Conservation (phyloP, 306 rosid genomes). For the Cicer yamashitae region DNA sequence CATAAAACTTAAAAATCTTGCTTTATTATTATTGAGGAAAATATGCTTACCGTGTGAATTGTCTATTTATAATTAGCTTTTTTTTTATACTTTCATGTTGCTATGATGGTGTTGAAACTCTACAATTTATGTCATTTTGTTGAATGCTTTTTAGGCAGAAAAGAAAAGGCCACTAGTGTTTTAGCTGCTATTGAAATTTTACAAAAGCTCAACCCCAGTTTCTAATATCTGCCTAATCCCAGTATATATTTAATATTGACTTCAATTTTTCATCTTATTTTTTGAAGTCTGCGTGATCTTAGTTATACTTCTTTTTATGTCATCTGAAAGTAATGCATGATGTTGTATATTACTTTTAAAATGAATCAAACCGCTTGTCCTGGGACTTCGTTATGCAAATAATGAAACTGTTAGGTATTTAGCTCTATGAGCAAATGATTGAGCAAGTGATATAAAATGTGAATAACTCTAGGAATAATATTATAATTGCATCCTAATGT, state of each 20-base stretch:
- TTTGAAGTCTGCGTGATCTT: not conserved
- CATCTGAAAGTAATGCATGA: slow-evolving; percentile 1
- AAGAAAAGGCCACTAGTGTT: not conserved
- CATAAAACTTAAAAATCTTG: not conserved
- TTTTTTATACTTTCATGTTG: slow-evolving; percentile 15
- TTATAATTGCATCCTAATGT: not conserved
- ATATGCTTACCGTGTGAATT: slow-evolving; percentile 10
- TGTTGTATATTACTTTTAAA: slow-evolving; percentile 14
- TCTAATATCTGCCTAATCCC: not conserved
- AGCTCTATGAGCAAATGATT: slow-evolving; percentile 5
- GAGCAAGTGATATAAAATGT: not conserved
- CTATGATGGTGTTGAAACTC: slow-evolving; percentile 17
- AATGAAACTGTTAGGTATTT: not conserved
- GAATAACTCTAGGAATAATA: slow-evolving; percentile 14
- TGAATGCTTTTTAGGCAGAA: slow-evolving; percentile 23
- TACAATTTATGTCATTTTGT: slow-evolving; percentile 37
- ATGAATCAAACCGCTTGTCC: slow-evolving; percentile 20
- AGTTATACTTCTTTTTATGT: not conserved
- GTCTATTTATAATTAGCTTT: slow-evolving; percentile 16
- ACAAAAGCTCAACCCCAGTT: not conserved
- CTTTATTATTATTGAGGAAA: not conserved
- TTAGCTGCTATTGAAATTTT: not conserved
- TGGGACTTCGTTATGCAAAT: slow-evolving; percentile 6
- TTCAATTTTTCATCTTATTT: slow-evolving; percentile 8
- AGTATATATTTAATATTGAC: not conserved